phyloP scores from a whole-genome alignment of 805 yeast genomes.

The Naumovozyma baii region DNA sequence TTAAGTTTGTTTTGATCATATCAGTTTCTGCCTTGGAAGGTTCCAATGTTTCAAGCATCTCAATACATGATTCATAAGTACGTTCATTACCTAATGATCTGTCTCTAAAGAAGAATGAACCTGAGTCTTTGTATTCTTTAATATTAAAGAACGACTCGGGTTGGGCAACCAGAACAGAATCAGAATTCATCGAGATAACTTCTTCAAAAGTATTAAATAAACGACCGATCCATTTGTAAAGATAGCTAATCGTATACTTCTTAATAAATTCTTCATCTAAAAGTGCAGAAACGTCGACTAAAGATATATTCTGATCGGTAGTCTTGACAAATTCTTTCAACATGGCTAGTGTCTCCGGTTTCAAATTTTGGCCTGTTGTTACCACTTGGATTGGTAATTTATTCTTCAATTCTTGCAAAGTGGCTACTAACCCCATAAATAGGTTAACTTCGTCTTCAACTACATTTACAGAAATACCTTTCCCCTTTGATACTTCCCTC shows the following conservation, averaged over 20 bases:
- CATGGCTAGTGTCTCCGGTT: conserved; percentile 19
- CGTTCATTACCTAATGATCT: conserved; percentile 21
- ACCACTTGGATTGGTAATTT: conserved; percentile 35
- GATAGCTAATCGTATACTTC: conserved; percentile 18
- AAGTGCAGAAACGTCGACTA: conserved; percentile 13
- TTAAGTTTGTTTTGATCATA: conserved; percentile 13
- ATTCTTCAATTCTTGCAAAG: conserved; percentile 31
- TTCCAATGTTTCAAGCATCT: conserved; percentile 16
- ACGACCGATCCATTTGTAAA: conserved; percentile 41
- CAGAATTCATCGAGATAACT: conserved; percentile 43
- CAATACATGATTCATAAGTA: conserved; percentile 21
- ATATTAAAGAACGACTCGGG: conserved; percentile 24
- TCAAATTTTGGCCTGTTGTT: conserved; percentile 32
- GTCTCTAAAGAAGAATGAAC: conserved; percentile 24
- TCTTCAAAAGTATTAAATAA: conserved; percentile 42
- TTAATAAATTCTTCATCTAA: conserved; percentile 12
- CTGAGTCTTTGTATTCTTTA: conserved; percentile 14
- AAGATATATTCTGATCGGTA: conserved; percentile 18
- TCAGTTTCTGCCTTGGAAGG: conserved; percentile 22
- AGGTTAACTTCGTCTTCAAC: conserved; percentile 23
- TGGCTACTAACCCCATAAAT: conserved; percentile 32
- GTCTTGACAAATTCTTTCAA: conserved; percentile 1
- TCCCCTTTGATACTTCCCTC: conserved; percentile 7
- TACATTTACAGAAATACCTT: conserved; percentile 15
- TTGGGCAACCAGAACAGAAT: conserved; percentile 38